These are phyloP conservation scores for Syzygium malaccense DNA, from an alignment of 441 rosid genomes.

Conservation along the genomic window DNA sequence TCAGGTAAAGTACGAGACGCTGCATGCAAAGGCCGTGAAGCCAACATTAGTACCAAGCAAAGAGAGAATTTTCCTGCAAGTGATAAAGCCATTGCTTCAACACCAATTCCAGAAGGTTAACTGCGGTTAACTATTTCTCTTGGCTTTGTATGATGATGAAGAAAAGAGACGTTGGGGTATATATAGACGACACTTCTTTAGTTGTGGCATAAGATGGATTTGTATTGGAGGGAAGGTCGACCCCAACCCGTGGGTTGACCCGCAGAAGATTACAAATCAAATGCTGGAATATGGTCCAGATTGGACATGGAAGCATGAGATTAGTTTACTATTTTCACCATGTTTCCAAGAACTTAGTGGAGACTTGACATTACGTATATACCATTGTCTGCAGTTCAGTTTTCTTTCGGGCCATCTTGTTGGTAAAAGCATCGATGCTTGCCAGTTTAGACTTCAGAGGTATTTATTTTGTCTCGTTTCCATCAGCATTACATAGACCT, in stretches of 20 bases:
- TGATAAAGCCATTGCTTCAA: not conserved
- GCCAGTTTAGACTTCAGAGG: not conserved
- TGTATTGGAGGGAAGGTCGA: not conserved
- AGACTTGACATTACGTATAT: not conserved
- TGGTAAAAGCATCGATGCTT: not conserved
- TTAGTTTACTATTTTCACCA: not conserved
- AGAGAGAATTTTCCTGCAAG: not conserved
- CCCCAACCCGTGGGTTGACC: not conserved
- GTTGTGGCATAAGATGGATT: not conserved
- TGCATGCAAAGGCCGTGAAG: not conserved
- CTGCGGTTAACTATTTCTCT: not conserved
- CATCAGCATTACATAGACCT: not conserved
- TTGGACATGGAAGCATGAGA: not conserved
- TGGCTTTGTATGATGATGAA: not conserved
- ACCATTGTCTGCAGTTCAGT: not conserved
- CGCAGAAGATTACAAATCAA: not conserved
- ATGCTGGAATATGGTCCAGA: not conserved
- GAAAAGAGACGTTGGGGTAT: not conserved
- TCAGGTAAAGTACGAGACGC: not conserved
- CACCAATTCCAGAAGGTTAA: not conserved
- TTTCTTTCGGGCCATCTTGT: not conserved
- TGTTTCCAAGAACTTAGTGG: not conserved
- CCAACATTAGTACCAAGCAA: not conserved
- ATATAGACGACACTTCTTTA: not conserved
- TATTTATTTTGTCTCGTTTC: not conserved